phyloP scores from a whole-genome alignment of 208 protist species.

The Tritrichomonas musculus region DNA sequence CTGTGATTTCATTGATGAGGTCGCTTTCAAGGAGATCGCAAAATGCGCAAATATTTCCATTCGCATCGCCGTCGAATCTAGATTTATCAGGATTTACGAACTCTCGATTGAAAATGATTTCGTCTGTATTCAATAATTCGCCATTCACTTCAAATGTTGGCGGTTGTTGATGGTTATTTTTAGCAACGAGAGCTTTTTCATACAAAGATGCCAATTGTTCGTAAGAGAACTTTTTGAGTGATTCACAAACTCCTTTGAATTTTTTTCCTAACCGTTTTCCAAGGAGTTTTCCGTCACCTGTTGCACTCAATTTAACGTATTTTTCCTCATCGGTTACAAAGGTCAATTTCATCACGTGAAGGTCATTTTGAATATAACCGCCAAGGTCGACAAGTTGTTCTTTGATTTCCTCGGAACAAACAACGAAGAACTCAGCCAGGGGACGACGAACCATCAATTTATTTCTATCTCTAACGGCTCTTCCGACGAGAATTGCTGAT shows the following conservation, averaged over 20 bases:
- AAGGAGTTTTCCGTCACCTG: background rate
- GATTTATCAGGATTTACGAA: background rate
- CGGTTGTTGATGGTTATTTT: background rate
- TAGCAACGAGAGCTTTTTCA: background rate
- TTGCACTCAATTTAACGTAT: background rate
- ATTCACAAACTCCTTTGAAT: background rate
- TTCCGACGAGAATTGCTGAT: background rate
- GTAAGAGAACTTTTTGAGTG: background rate
- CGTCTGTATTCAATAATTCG: background rate
- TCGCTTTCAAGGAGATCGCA: background rate
- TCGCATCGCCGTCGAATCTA: background rate
- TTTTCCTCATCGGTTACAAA: background rate
- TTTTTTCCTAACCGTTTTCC: background rate
- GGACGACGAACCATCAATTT: background rate
- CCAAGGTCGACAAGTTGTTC: background rate
- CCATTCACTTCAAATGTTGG: background rate
- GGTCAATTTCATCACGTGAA: background rate
- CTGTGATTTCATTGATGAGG: background rate
- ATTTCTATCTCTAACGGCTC: background rate
- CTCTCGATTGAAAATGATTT: background rate
- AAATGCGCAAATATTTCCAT: background rate
- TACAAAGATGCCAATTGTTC: background rate
- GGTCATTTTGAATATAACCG: background rate
- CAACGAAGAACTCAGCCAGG: background rate
- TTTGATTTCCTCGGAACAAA: background rate